Evolutionary conservation across 768 basidiomycete genomes (phyloP), one percentile per base, ranked within the genome.

Genomic region (Lyophyllum semitale): DNA sequence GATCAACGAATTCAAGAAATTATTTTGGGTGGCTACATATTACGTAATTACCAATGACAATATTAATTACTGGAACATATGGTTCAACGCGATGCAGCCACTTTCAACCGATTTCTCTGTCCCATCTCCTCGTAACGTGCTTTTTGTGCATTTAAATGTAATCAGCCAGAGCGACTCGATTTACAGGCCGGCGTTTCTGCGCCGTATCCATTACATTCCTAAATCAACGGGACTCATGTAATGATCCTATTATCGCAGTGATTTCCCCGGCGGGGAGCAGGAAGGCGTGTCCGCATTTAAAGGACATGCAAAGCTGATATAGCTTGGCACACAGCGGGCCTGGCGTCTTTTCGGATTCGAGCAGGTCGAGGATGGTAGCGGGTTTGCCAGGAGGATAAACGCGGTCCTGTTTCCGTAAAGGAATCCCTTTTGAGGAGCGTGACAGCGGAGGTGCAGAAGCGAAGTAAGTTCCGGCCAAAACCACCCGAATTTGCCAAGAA

Each of bases 241-340:
- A 41, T 48, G 53, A 13, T 20, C 58, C 18, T 22, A 25, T 25
- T 44, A 38, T 9, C 4, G 43, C 40, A 81, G 80, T 9, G 82
- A 84, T 54, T 83, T 82, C 44, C 79, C 82, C 0, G 77, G 79
- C 35, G 82, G 82, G 4, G 70, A n/a, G n/a, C n/a, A n/a, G n/a
- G n/a, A 74, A 40, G 80, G 81, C 22, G 82, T 84, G 64, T 76
- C 77, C 0, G 55, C 59, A 8, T 83, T 79, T 46, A 44, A 68
- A 1, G 77, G 73, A 8, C 68, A 79, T 29, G 77, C 67, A 2
- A 71, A 63, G 4, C 35, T 61, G 4, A 60, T 68, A 1, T 72
- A 80, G 58, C 61, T 77, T 5, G 62, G 59, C 4, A 68, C 62
- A 0, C 45, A 57, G 2, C 72, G 76, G 44, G 81, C 73, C 4